Base-by-base conservation (phyloP, 495 filamentous ascomycete genomes). In the Trypethelium eluteriae region DNA sequence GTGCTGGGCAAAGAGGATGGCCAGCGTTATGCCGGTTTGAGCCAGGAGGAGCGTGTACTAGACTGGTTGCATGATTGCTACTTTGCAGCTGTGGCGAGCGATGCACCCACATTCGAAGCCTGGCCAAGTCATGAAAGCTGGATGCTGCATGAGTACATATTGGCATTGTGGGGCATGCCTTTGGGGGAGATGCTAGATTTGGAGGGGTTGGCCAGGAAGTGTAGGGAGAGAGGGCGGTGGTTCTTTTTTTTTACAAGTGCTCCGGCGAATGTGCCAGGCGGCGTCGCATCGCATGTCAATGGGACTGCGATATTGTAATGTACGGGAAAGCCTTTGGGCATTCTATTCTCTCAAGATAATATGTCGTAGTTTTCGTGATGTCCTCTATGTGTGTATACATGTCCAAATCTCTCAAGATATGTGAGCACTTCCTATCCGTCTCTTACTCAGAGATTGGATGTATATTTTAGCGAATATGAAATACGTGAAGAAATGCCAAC, bases 61-160 rank as follows among this genome's bases (percentile, higher is more conserved):
- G 82, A 86, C 62, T 89, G 84, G 82, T 69, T 90, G 67, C 85
- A 88, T 69, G 85, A 89, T 72, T 83, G 80, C 63, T 89, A 87
- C 63, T 88, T 89, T 69, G 81, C 86, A 3, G 81, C 79, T 1
- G 85, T 88, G 36, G 83, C 80, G 3, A 85, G 84, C 0, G 86
- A 88, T 69, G 78, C 80, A 38, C 85, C 85, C 18, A 78, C 81
- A 0, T 87, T 87, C 68, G 87, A 88, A 76, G 77, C 78, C 3
- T 88, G 86, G 85, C 84, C 86, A 39, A 75, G 78, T 2, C 65
- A 72, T 39, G 81, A 84, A 50, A 67, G 68, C 46, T 11, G 62
- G 73, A 77, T 64, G 25, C 76, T 91, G 25, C 88, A 90, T 71
- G 80, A 86, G 69, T 85, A 83, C 69, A 76, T 90, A 5, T 72